phyloP scores from a whole-genome alignment of 352 stramenopile genomes.

The Halophytophthora polymorphica region DNA sequence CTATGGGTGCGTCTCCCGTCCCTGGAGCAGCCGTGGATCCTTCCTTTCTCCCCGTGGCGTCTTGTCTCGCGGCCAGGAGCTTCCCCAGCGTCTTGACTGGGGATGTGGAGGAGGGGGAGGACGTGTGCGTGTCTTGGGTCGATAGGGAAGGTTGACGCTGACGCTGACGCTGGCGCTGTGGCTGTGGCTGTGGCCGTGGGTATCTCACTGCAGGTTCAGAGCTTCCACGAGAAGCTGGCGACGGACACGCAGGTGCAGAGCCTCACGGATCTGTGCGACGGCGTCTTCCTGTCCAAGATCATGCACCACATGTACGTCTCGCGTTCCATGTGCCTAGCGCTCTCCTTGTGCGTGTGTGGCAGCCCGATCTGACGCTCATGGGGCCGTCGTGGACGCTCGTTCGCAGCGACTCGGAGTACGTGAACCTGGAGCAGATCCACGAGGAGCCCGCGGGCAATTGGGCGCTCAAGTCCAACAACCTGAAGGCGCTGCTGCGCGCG shows the following conservation, averaged over 20 bases:
- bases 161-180: background rate
- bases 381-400: background rate
- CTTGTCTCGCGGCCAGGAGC: too few species aligned
- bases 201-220: constrained; percentile 49
- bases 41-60: too few species aligned
- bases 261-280: constrained; percentile 67
- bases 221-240: constrained; percentile 59
- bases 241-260: constrained; percentile 35
- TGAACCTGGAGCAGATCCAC: constrained; percentile 77
- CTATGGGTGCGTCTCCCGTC: constrained; percentile 50
- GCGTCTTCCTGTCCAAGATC: constrained; percentile 79
- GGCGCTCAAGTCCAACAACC: constrained; percentile 76
- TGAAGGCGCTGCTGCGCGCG: constrained; percentile 72
- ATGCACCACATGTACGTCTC: constrained; percentile 87
- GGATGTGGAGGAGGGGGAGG: too few species aligned
- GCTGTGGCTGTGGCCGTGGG: background rate
- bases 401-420: constrained; percentile 70
- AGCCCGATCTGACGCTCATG: background rate
- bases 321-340: constrained; percentile 5
- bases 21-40: too few species aligned
- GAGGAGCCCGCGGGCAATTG: constrained; percentile 58
- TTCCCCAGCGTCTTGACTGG: too few species aligned
- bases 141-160: background rate
- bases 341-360: background rate
- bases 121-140: too few species aligned